Evolutionary conservation across 495 filamentous ascomycete species (phyloP), one percentile per base, ranked within the genome.

Genomic region (Ascobolus immersus): DNA sequence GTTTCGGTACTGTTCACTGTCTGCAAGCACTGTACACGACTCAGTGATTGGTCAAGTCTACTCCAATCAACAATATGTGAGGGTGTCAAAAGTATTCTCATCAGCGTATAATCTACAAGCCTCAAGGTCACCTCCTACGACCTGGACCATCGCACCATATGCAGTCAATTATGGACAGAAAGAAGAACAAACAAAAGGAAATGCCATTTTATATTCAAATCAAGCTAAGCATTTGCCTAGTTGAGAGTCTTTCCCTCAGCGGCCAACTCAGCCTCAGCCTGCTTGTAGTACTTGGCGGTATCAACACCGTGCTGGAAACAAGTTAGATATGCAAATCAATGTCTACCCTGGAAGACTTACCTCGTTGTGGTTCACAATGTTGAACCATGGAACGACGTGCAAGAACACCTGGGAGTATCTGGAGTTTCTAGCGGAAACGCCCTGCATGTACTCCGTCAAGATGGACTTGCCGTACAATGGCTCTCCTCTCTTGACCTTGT

Each of bases 221-320:
- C n/a, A n/a, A n/a, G n/a, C n/a, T n/a, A n/a, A n/a, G n/a, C n/a
- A n/a, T n/a, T n/a, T n/a, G n/a, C n/a, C n/a, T n/a, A n/a, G n/a
- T n/a, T n/a, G n/a, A n/a, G n/a, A 25, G 34, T 12, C 14, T 27
- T 28, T 15, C 12, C 36, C 60, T 91, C 79, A 18, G 66, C 73
- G 55, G 90, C 86, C 40, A 96, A 57, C 47, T 96, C 86, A 44
- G 71, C 62, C 57, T 96, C 86, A n/a, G 86, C 86, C 52, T 84
- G 76, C 51, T 69, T 69, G 55, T 92, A 96, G 58, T 96, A 96
- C 58, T 96, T 96, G 36, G 80, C 77, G 18, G 86, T 96, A 53
- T 96, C 89, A 35, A 96, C 75, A 41, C 86, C 86, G 52, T 96
- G 86, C 64, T 92, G 45, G 5, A 14, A 18, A 17, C 31, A 29